phyloP scores from a whole-genome alignment of 805 yeast genomes.

The Teunomyces pallodes region DNA sequence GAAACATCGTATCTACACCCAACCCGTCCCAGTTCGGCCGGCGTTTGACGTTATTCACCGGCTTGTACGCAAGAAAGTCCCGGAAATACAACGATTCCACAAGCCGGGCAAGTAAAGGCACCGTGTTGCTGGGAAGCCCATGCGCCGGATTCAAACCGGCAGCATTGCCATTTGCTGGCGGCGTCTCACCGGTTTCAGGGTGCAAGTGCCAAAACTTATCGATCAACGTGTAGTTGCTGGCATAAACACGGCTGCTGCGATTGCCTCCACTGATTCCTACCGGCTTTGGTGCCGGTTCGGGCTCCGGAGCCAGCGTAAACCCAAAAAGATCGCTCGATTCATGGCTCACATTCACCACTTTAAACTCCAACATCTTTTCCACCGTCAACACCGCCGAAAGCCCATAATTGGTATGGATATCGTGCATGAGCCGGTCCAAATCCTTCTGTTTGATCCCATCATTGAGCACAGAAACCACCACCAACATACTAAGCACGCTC shows the following conservation, averaged over 20 bases:
- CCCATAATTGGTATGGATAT: constrained; percentile 65
- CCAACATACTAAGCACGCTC: constrained; percentile 51
- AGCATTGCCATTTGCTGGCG: constrained; percentile 6
- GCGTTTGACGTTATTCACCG: constrained; percentile 30
- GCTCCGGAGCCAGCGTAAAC: constrained; percentile 4
- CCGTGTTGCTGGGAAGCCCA: constrained; percentile 72
- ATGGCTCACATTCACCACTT: constrained; percentile 40
- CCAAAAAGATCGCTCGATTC: constrained; percentile 3
- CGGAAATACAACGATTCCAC: constrained; percentile 67
- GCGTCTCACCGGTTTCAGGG: constrained; percentile 35
- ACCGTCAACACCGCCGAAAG: constrained; percentile 47
- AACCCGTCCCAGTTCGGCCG: constrained; percentile 48
- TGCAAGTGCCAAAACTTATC: constrained; percentile 48
- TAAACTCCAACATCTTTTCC: constrained; percentile 47
- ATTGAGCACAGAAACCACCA: constrained; percentile 59
- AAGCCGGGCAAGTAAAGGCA: constrained; percentile 71
- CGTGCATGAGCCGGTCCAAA: constrained; percentile 50
- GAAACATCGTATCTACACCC: constrained; percentile 37
- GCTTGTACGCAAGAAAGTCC: constrained; percentile 44
- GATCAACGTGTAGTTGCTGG: constrained; percentile 35
- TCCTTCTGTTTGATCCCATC: constrained; percentile 71
- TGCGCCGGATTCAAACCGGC: constrained; percentile 51
- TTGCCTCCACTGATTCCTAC: constrained; percentile 33
- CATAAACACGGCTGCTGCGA: constrained; percentile 17
- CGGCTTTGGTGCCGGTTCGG: constrained; percentile 13